Evolutionary conservation across 129 eudicot species (phyloP).

Genomic region (Gnaphalium uliginosum): DNA sequence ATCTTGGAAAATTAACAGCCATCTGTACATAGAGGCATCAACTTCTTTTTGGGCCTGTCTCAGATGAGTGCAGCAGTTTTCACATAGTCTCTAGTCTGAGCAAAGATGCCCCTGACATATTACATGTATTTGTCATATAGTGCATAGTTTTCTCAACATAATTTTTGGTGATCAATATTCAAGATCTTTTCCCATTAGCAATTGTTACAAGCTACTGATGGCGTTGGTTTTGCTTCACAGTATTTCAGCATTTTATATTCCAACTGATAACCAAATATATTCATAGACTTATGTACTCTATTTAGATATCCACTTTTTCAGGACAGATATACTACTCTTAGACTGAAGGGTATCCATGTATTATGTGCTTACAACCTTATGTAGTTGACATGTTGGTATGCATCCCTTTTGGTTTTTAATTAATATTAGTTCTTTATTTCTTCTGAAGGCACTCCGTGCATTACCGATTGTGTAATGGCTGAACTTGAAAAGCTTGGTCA

Average conservation of each 20-base stretch:
- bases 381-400: background rate
- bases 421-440: background rate
- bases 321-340: too few species aligned
- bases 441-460: constrained; percentile 90
- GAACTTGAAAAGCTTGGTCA: constrained; percentile 97
- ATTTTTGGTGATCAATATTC: background rate
- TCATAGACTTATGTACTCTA: too few species aligned
- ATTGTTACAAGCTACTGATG: background rate
- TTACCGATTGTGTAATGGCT: constrained; percentile 99
- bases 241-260: too few species aligned
- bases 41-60: background rate
- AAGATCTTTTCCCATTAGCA: background rate
- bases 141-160: background rate
- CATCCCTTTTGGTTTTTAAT: background rate
- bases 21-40: background rate
- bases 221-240: too few species aligned
- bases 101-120: background rate
- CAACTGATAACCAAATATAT: too few species aligned
- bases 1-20: background rate
- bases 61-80: background rate
- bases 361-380: background rate
- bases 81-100: background rate
- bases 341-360: background rate
- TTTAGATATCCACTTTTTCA: too few species aligned
- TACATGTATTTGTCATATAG: background rate